A percentile compares a stretch with the other conserved stretches of the same genome.
These are phyloP conservation scores for Saussurea involucrata DNA, from an alignment of 129 eudicot genomes.

Conservation along the genomic window DNA sequence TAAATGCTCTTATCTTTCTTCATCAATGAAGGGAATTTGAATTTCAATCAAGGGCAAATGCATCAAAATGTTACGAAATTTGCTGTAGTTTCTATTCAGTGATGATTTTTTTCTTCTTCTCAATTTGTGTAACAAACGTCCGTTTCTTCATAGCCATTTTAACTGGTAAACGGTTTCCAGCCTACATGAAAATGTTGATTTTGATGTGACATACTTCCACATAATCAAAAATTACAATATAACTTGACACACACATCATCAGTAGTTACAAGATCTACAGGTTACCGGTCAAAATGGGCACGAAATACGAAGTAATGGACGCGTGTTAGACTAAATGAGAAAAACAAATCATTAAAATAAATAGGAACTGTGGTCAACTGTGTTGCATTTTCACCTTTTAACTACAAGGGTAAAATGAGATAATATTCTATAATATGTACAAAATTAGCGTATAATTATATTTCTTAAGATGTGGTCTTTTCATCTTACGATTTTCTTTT, in stretches of 20 bases:
- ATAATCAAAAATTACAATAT: background rate
- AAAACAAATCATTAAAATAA: no score
- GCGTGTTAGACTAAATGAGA: background rate
- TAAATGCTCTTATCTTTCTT: background rate
- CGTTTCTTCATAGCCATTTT: background rate
- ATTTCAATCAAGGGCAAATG: background rate
- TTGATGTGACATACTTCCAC: background rate
- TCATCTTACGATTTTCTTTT: background rate
- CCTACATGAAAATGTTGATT: background rate
- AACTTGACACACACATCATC: background rate
- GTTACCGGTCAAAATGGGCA: background rate
- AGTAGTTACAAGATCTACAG: background rate
- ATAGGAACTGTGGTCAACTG: background rate
- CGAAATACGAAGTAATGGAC: background rate
- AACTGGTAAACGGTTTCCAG: background rate
- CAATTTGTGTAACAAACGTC: background rate
- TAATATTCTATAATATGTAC: no score
- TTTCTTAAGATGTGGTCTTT: background rate
- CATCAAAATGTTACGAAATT: background rate
- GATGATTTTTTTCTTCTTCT: background rate
- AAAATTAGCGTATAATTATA: background rate
- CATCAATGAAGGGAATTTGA: background rate
- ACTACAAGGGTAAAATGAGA: background rate
- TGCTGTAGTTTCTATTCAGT: background rate
- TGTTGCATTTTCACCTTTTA: background rate